phyloP scores from a whole-genome alignment of 495 filamentous ascomycete genomes.

The Podospora fimiseda region DNA sequence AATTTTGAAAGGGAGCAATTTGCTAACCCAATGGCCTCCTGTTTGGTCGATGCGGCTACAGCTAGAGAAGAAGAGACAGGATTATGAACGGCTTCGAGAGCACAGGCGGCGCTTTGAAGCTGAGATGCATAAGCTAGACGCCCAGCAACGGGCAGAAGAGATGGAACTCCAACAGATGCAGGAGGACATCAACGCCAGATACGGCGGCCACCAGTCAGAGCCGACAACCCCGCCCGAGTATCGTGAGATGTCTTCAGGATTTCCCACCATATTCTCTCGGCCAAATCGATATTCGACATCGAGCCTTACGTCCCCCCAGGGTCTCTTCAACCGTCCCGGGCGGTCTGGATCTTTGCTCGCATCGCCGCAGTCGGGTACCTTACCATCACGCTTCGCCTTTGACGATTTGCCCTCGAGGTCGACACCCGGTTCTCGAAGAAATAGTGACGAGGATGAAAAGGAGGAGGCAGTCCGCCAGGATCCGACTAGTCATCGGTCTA shows the following conservation, averaged over 20 bases:
- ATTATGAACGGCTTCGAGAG: slow-evolving; percentile 80
- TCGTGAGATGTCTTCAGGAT: slow-evolving; percentile 58
- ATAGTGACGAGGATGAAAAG: slow-evolving; percentile 72
- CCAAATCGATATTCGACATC: slow-evolving; percentile 79
- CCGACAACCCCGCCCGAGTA: slow-evolving; percentile 97
- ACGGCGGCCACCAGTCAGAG: slow-evolving; percentile 72
- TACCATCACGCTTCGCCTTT: slow-evolving; percentile 42
- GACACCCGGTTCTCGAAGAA: slow-evolving; percentile 77
- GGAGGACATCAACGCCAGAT: slow-evolving; percentile 54
- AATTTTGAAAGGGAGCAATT: slow-evolving; percentile 1
- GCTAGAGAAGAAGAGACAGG: slow-evolving; percentile 87
- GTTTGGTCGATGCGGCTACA: slow-evolving; percentile 30
- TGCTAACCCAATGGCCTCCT: slow-evolving; percentile 13
- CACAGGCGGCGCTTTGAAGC: slow-evolving; percentile 79
- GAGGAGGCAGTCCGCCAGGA: slow-evolving; percentile 57
- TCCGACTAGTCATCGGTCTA: slow-evolving; percentile 60
- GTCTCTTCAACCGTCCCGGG: slow-evolving; percentile 64
- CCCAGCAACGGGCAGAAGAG: slow-evolving; percentile 73
- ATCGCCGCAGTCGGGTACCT: slow-evolving; percentile 49
- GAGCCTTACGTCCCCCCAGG: slow-evolving; percentile 72
- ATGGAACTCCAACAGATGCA: slow-evolving; percentile 76
- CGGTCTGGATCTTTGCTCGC: slow-evolving; percentile 68
- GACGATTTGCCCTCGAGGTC: slow-evolving; percentile 70
- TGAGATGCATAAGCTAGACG: slow-evolving; percentile 78
- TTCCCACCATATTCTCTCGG: slow-evolving; percentile 66